These are phyloP conservation scores for Ustilaginoidea virens DNA, from an alignment of 2,329 filamentous ascomycete species.

Conservation along the genomic window DNA sequence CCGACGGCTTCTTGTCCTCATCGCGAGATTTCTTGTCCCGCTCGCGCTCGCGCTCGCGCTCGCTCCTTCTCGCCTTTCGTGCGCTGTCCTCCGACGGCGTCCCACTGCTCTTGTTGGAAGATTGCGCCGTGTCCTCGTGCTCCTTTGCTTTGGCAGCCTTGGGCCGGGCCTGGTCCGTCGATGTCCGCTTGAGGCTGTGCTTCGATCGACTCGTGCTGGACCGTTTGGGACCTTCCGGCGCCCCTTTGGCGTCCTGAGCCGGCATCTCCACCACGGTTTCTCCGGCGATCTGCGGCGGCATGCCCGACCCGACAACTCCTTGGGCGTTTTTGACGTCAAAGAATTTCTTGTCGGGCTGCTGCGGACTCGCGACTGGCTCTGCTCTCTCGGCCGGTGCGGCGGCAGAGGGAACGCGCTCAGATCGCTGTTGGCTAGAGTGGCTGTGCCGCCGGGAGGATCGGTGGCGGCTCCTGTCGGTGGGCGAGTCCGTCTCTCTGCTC, in stretches of 20 bases:
- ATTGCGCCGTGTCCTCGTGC: neutral
- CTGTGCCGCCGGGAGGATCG: constrained; percentile 27
- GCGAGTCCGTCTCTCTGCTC: constrained; percentile 19
- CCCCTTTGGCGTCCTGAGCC: neutral
- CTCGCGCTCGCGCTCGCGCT: constrained; percentile 7
- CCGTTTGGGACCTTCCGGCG: constrained; percentile 16
- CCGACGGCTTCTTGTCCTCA: constrained; percentile 15
- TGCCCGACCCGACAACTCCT: constrained; percentile 14
- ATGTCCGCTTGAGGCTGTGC: constrained; percentile 11
- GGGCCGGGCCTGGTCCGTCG: constrained; percentile 12
- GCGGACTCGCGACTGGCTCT: constrained; percentile 5
- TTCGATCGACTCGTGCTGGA: constrained; percentile 12
- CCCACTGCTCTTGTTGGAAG: constrained; percentile 3
- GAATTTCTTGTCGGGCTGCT: constrained; percentile 21
- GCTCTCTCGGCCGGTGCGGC: constrained; percentile 11
- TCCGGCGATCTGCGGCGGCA: constrained; percentile 10
- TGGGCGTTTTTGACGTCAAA: constrained; percentile 25
- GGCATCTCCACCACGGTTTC: constrained; percentile 7
- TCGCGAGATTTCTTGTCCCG: constrained; percentile 14
- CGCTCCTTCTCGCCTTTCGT: constrained; percentile 19
- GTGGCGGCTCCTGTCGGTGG: constrained; percentile 14
- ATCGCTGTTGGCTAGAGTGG: constrained; percentile 18
- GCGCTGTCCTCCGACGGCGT: constrained; percentile 15
- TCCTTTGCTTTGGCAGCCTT: constrained; percentile 12
- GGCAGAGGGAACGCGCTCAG: constrained; percentile 15